Percentiles rank a stretch among this genome's conserved stretches.
Conservation (phyloP, 2,329 filamentous ascomycete genomes). For the Sporothrix pseudoabietina region DNA sequence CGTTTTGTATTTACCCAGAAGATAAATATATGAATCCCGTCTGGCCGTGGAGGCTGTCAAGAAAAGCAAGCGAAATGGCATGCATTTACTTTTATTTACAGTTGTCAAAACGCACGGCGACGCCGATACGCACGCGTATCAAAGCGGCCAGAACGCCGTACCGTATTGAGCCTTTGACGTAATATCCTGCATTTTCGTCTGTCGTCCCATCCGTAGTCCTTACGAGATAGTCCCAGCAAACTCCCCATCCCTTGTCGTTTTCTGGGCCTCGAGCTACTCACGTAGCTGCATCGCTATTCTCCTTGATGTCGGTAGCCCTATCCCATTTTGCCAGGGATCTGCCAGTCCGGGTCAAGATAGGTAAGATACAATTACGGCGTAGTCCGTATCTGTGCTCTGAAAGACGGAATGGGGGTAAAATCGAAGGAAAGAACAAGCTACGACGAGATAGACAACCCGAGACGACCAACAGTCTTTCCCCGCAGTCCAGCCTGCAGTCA, state of each 20-base stretch:
- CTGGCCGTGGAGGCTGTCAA: background rate
- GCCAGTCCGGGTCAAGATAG: background rate
- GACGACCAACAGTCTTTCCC: conserved; percentile 10
- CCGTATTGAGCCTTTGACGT: background rate
- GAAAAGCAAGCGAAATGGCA: background rate
- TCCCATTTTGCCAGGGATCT: conserved; percentile 14
- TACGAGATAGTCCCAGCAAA: background rate
- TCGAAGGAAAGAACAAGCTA: background rate
- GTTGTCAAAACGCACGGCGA: background rate
- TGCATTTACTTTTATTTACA: background rate
- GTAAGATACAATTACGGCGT: background rate
- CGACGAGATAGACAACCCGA: background rate
- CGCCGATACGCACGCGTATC: background rate
- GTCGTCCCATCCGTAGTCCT: background rate
- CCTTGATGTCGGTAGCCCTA: conserved; percentile 14
- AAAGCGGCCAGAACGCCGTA: background rate
- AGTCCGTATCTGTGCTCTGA: background rate
- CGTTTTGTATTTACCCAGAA: background rate
- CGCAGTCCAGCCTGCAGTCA: conserved; percentile 14
- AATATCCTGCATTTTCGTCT: conserved; percentile 9
- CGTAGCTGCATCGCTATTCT: conserved; percentile 18
- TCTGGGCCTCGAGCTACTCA: background rate
- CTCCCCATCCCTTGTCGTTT: background rate
- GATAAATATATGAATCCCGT: background rate
- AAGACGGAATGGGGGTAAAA: background rate